Conservation (phyloP, 768 basidiomycete genomes). For the Rhizopogon roseolus region DNA sequence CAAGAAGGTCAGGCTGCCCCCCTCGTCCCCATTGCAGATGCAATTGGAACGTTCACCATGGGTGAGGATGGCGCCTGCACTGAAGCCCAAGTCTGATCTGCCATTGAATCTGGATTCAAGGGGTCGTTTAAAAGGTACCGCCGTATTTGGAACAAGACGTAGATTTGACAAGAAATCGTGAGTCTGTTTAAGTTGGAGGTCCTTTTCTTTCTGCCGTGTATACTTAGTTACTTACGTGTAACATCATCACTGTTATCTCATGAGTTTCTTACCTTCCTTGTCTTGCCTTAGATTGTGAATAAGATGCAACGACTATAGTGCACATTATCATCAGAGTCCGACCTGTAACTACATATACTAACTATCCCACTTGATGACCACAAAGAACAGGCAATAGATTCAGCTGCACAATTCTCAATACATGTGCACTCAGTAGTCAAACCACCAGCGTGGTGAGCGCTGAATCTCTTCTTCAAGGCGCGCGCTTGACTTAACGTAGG, state of each 20-base stretch:
- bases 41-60: neutral
- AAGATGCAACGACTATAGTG: neutral
- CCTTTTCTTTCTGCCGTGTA: neutral
- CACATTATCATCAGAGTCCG: too few species aligned
- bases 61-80: neutral
- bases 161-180: slow-evolving; percentile 27
- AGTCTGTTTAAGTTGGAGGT: neutral
- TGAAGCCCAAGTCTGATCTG: neutral
- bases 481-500: neutral
- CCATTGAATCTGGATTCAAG: slow-evolving; percentile 18
- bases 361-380: too few species aligned
- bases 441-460: slow-evolving; percentile 1
- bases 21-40: neutral
- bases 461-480: neutral
- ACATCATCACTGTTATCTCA: neutral
- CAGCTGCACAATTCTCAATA: neutral
- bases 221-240: neutral
- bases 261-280: neutral
- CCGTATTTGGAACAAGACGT: slow-evolving; percentile 23
- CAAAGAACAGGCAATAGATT: too few species aligned
- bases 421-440: neutral
- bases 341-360: too few species aligned
- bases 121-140: slow-evolving; percentile 18
- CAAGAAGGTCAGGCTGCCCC: neutral
- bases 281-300: too few species aligned